phyloP scores from a whole-genome alignment of 2,329 filamentous ascomycete genomes.

The Sporothrix brasiliensis region DNA sequence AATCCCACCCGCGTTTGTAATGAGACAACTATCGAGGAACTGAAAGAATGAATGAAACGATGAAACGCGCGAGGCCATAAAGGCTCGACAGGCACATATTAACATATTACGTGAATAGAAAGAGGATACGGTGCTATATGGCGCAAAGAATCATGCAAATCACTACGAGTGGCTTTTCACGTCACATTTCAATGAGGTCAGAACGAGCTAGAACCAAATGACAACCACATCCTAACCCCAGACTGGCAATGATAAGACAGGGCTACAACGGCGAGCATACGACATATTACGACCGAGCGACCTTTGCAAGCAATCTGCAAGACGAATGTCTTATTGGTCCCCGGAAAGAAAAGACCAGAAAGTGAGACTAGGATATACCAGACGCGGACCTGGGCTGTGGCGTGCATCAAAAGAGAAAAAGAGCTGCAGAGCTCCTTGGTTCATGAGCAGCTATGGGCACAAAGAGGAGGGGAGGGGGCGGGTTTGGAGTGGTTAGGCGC shows the following conservation, averaged over 20 bases:
- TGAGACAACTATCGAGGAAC: neutral
- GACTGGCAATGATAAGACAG: neutral
- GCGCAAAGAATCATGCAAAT: slow-evolving; percentile 1
- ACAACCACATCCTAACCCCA: neutral
- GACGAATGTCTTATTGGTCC: neutral
- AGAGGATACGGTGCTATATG: neutral
- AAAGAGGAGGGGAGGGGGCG: neutral
- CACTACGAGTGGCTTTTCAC: neutral
- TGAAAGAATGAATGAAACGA: neutral
- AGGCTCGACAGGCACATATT: neutral
- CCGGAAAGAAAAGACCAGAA: neutral
- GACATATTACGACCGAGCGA: neutral
- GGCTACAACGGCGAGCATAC: neutral
- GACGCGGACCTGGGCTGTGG: slow-evolving; percentile 20
- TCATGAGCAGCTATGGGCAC: slow-evolving; percentile 9
- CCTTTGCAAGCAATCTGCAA: neutral
- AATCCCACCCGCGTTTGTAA: neutral
- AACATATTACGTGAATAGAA: neutral
- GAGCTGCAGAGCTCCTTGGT: slow-evolving; percentile 10
- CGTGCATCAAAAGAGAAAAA: neutral
- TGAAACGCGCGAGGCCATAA: neutral
- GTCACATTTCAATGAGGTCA: neutral
- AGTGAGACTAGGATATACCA: slow-evolving; percentile 12
- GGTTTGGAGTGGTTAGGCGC: neutral
- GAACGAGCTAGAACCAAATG: neutral